Evolutionary conservation across 257 asterid genomes (phyloP), one percentile per base, ranked within the genome.

Genomic region (Phtheirospermum japonicum): DNA sequence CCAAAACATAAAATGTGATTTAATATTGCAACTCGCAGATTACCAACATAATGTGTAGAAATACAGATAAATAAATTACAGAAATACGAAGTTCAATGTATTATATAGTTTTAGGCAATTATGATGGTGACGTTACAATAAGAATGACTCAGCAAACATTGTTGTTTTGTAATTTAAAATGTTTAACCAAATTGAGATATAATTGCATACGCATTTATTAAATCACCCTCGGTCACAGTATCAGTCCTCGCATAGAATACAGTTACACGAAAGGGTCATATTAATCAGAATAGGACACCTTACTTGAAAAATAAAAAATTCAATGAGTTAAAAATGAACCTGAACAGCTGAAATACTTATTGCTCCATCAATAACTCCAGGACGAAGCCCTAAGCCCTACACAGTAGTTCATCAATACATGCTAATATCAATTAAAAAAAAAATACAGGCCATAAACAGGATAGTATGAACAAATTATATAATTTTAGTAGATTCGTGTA

Each of bases 261-360:
- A 1, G 28, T 14, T 45, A 45, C 23, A 45, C 23, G 52, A 45
- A 0, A 43, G 52, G 42, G 28, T 69, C 39, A 6, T 32, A 17
- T 5, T 57, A 20, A 11, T 20, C 37, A 10, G 16, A 60, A 50
- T 26, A 26, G 11, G 67, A 2, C 49, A 16, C 26, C 58, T 28
- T 26, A 51, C 30, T 17, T 10, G 64, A 66, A 3, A 16, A 46
- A 1, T n/a, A 2, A 46, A 6, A 5, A 3, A 6, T 16, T 6
- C 10, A 16, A 53, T 4, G 54, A 57, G 62, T 51, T 57, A 45
- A n/a, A 55, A 39, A 60, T 32, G 57, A 73, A 91, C 99, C 97
- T 92, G 99, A 71, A 92, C 95, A 64, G 99, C 97, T 59, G 97
- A 92, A 74, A 92, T 87, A 75, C 99, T 87, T 57, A 92, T 86